Evolutionary conservation across 2,329 filamentous ascomycete genomes (phyloP), one percentile per base, ranked within the genome.

Genomic region (Colletotrichum falcatum): DNA sequence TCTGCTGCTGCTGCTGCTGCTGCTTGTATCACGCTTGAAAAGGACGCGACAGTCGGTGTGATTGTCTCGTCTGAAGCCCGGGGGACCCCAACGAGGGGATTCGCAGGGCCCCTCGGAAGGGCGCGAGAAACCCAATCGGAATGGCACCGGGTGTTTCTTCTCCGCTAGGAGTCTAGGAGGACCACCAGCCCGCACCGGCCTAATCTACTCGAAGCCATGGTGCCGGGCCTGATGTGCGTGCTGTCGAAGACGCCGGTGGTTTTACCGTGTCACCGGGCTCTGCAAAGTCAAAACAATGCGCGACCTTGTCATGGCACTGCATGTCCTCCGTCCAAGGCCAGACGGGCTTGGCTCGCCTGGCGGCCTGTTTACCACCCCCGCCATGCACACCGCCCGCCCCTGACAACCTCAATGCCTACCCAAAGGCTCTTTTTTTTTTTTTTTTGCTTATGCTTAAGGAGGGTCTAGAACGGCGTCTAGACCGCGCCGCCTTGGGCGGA

Each of bases 41-140:
- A n/a, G n/a, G 16, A 42, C 39, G 39, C 16, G 39, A 20, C 18
- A n/a, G n/a, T n/a, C n/a, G n/a, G n/a, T n/a, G n/a, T n/a, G n/a
- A n/a, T 9, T n/a, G 11, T 12, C 37, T 18, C 14, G 16, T 28
- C 48, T 12, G 48, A 18, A 16, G 12, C 23, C 16, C 6, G 11
- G 11, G 3, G 3, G 12, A 2, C 23, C 23, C 14, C n/a, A n/a
- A n/a, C n/a, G n/a, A n/a, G n/a, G n/a, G n/a, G 11, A 0, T 2
- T 23, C 16, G 2, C n/a, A 20, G 23, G 5, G 46, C 5, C 4
- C 11, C 2, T n/a, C 20, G 44, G 26, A 48, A 48, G 3, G 12
- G n/a, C 12, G 14, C n/a, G 11, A 12, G 5, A 26, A 16, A 23
- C 3, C 20, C 9, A 4, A 23, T 5, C 14, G n/a, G n/a, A 12